Percentiles rank a stretch among this genome's conserved stretches.
Evolutionary conservation across 768 basidiomycete genomes (phyloP).

Genomic region (Collybia nuda): DNA sequence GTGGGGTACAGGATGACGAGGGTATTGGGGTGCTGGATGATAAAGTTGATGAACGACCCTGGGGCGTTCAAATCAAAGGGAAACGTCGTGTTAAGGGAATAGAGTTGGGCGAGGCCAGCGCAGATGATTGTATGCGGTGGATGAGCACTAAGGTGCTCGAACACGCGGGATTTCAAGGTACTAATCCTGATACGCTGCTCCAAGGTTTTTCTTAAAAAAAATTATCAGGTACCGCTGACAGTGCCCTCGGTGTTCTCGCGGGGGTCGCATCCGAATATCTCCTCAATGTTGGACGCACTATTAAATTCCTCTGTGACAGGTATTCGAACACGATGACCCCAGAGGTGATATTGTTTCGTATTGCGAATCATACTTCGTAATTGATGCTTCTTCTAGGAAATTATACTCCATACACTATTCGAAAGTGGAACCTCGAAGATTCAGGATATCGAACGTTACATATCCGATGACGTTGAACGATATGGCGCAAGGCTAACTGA

Average conservation of each 20-base stretch:
- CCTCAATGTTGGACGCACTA: constrained; percentile 81
- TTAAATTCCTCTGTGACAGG: constrained; percentile 80
- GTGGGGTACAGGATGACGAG: constrained; percentile 14
- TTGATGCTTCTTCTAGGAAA: constrained; percentile 64
- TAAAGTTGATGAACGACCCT: constrained; percentile 62
- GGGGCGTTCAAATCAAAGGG: constrained; percentile 36
- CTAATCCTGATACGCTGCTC: constrained; percentile 19
- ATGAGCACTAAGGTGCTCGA: constrained; percentile 77
- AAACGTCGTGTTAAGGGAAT: constrained; percentile 31
- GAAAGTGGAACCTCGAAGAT: constrained; percentile 83
- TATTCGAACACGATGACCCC: constrained; percentile 77
- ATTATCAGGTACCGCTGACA: constrained; percentile 66
- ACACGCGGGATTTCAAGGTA: constrained; percentile 91
- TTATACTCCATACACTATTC: constrained; percentile 86
- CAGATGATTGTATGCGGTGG: constrained; percentile 69
- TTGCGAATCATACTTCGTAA: background rate
- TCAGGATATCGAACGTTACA: constrained; percentile 81
- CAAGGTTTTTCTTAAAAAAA: background rate
- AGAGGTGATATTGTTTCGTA: constrained; percentile 56
- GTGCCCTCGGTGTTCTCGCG: constrained; percentile 74
- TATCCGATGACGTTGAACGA: constrained; percentile 85
- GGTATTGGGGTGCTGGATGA: constrained; percentile 40
- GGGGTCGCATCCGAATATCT: constrained; percentile 81
- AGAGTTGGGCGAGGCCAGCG: constrained; percentile 62
- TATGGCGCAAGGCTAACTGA: constrained; percentile 77